phyloP scores from a whole-genome alignment of 75 land plant species.

The Picea sitchensis region DNA sequence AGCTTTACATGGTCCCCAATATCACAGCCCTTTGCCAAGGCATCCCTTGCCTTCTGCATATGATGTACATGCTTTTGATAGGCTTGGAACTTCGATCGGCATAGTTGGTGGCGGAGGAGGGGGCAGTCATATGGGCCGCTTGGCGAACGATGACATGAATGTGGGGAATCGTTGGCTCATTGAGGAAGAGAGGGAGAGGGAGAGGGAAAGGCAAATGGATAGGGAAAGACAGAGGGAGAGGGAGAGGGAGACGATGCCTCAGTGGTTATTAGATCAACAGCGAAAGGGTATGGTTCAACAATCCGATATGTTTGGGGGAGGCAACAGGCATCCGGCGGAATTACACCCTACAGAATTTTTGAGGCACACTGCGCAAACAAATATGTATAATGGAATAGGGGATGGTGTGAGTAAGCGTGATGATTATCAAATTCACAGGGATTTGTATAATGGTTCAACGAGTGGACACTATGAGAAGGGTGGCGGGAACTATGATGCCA shows the following conservation, averaged over 20 bases:
- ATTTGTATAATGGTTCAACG: not conserved
- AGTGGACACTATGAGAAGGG: not conserved
- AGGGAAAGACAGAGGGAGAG: slow-evolving; percentile 5
- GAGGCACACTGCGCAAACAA: not conserved
- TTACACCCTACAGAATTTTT: not conserved
- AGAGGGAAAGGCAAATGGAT: not conserved
- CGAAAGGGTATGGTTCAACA: not conserved
- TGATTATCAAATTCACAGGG: not conserved
- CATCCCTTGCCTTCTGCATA: not conserved
- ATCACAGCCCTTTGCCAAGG: not conserved
- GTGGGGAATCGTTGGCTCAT: not conserved
- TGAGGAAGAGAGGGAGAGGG: slow-evolving; percentile 10
- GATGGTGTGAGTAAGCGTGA: not conserved
- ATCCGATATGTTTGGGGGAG: not conserved
- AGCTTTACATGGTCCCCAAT: not conserved
- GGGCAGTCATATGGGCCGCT: too few species aligned
- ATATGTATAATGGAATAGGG: not conserved
- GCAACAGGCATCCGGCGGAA: not conserved
- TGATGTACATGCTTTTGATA: not conserved
- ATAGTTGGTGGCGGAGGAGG: too few species aligned
- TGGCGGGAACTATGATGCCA: not conserved
- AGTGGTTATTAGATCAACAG: not conserved
- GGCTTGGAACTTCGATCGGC: not conserved
- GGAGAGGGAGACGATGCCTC: not conserved
- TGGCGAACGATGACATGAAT: not conserved